These are phyloP conservation scores for Ganoderma leucocontextum DNA, from an alignment of 1,284 basidiomycete species.

Conservation along the genomic window DNA sequence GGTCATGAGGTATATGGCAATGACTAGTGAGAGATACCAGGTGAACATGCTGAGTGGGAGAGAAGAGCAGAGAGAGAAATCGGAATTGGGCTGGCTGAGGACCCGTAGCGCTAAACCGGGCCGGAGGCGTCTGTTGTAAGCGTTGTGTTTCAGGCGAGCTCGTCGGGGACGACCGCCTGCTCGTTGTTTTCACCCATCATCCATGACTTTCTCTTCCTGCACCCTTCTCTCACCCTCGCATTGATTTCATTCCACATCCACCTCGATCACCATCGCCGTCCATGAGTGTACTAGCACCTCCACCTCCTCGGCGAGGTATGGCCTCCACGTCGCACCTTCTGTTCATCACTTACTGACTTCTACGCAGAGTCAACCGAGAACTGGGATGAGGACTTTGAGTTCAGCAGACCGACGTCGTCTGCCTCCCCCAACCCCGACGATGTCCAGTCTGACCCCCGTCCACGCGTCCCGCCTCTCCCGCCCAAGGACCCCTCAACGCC, in stretches of 20 bases:
- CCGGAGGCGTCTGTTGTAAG: background rate
- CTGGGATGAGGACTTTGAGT: constrained; percentile 46
- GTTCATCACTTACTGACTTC: background rate
- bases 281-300: constrained; percentile 5
- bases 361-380: constrained; percentile 37
- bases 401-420: constrained; percentile 14
- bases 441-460: constrained; percentile 15
- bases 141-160: constrained; percentile 4
- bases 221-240: background rate
- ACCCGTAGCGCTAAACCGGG: background rate
- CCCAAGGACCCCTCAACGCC: constrained; percentile 25
- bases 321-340: background rate
- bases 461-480: constrained; percentile 16
- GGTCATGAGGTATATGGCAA: background rate
- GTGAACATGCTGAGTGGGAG: background rate
- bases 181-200: background rate
- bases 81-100: background rate
- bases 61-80: background rate
- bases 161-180: background rate
- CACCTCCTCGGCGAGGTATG: background rate
- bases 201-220: background rate
- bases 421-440: constrained; percentile 19
- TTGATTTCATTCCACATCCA: background rate
- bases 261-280: background rate
- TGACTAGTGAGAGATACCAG: background rate